Evolutionary conservation across 106 monocot species (phyloP), one percentile per base, ranked within the genome.

Genomic region (Apostasia shenzhenica): DNA sequence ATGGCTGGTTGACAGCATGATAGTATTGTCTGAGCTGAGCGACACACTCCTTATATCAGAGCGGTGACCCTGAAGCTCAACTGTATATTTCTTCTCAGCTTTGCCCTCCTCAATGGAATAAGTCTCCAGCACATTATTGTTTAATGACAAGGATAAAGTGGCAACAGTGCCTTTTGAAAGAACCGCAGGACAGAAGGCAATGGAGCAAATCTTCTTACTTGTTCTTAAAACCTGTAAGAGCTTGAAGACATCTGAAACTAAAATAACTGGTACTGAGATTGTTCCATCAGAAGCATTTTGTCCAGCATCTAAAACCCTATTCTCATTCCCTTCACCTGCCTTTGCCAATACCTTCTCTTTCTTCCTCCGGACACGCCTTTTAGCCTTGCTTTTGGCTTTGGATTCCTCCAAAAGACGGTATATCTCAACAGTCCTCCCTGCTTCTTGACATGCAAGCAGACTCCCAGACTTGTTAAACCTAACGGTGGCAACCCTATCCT

Each of bases 11-110:
- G 99, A 99, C 77, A 99, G 59, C 67, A 99, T 67, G 41, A 99
- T 81, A 41, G 80, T 85, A 54, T 75, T 74, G 52, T 99, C 99
- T 9, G 87, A 87, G 66, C 87, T 93, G 37, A 99, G 76, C 2
- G 85, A 60, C 48, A 99, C 74, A 81, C 92, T 93, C 71, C 99
- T 86, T 61, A 99, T 77, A 81, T 84, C 89, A 42, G 99, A 99
- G 12, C 92, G 86, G 79, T 99, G 99, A 11, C 99, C 99, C 11
- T 77, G 99, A 13, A 99, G 82, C 54, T 99, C 99, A 75, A 99
- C 78, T 0, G 81, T 67, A 75, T 85, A 73, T 45, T 81, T 81
- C 67, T 83, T 92, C 1, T 78, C 79, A 5, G 69, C 66, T 77
- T 80, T 81, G 54, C 55, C 67, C 55, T 13, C 66, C 68, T 83